These are phyloP conservation scores for Aspergillus sergii DNA, from an alignment of 2,329 filamentous ascomycete genomes.

Conservation along the genomic window DNA sequence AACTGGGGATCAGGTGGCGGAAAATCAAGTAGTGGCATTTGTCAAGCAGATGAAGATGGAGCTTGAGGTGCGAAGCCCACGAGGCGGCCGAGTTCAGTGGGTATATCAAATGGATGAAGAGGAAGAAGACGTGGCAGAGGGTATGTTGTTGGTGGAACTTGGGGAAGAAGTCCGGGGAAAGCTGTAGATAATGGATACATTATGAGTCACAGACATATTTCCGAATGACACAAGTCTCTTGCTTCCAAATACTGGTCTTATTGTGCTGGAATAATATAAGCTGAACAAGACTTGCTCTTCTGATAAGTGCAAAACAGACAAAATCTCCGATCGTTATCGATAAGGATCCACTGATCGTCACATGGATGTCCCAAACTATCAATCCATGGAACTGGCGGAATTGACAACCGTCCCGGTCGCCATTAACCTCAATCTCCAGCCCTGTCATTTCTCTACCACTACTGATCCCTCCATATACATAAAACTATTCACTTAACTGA, in stretches of 20 bases:
- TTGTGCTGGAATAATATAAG: not conserved
- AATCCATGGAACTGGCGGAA: not conserved
- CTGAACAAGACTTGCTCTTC: not conserved
- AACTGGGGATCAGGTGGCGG: slow-evolving; percentile 51
- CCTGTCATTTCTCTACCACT: not conserved
- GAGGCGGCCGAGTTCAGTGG: slow-evolving; percentile 54
- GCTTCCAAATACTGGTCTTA: not conserved
- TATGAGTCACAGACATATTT: not conserved
- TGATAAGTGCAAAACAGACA: no score
- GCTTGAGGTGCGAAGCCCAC: slow-evolving; percentile 59
- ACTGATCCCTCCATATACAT: not conserved
- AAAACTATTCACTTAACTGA: no score
- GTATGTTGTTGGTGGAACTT: slow-evolving; percentile 55
- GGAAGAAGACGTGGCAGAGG: slow-evolving; percentile 57
- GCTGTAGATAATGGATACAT: slow-evolving; percentile 21
- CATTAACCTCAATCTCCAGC: not conserved
- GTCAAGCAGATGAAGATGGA: slow-evolving; percentile 73
- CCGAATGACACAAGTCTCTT: not conserved
- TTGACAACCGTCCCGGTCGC: not conserved
- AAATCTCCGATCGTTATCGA: slow-evolving; percentile 1
- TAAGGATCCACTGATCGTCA: slow-evolving; percentile 8
- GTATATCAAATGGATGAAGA: slow-evolving; percentile 56
- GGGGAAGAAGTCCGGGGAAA: slow-evolving; percentile 40
- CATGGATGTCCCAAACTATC: not conserved
- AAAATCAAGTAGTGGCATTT: slow-evolving; percentile 59